A percentile compares a stretch with the other conserved stretches of the same genome.
Conservation (phyloP, 345 rosid species). For the Lagerstroemia speciosa region DNA sequence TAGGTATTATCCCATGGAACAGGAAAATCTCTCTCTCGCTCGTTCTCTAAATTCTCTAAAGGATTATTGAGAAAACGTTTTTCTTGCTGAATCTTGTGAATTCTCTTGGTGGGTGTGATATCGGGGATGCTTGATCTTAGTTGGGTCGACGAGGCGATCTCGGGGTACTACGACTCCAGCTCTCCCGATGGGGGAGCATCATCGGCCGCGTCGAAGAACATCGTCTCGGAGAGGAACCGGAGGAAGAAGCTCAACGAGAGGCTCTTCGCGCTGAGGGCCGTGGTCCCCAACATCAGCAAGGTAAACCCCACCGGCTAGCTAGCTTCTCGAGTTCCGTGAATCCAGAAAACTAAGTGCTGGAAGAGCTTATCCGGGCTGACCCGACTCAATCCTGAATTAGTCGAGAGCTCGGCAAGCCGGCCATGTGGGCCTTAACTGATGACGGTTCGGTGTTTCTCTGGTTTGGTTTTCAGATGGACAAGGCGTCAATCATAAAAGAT, state of each 20-base stretch:
- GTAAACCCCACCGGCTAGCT: constrained; percentile 15
- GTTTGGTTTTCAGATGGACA: constrained; percentile 59
- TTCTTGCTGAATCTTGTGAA: constrained; percentile 2
- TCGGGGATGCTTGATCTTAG: background rate
- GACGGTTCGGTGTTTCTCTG: background rate
- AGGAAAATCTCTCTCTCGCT: too few relatives aligned
- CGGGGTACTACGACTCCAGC: constrained; percentile 73
- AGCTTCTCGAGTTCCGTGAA: too few relatives aligned
- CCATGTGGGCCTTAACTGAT: too few relatives aligned
- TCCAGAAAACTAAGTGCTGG: too few relatives aligned
- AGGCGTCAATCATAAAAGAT: constrained; percentile 95
- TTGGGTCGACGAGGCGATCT: constrained; percentile 21
- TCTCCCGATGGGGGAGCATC: constrained; percentile 88
- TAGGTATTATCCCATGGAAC: constrained; percentile 1
- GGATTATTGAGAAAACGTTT: too few relatives aligned
- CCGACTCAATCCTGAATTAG: too few relatives aligned
- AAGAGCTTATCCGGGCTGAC: too few relatives aligned
- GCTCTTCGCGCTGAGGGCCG: constrained; percentile 80
- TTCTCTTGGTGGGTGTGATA: background rate
- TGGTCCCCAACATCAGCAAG: constrained; percentile 93
- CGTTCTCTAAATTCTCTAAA: background rate
- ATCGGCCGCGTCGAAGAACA: constrained; percentile 75
- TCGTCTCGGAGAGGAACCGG: constrained; percentile 78
- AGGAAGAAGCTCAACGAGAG: constrained; percentile 87
- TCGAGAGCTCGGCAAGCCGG: too few relatives aligned